A percentile compares a stretch with the other conserved stretches of the same genome.
Evolutionary conservation across 2,329 filamentous ascomycete species (phyloP).

Genomic region (Aureobasidium leucospermi): DNA sequence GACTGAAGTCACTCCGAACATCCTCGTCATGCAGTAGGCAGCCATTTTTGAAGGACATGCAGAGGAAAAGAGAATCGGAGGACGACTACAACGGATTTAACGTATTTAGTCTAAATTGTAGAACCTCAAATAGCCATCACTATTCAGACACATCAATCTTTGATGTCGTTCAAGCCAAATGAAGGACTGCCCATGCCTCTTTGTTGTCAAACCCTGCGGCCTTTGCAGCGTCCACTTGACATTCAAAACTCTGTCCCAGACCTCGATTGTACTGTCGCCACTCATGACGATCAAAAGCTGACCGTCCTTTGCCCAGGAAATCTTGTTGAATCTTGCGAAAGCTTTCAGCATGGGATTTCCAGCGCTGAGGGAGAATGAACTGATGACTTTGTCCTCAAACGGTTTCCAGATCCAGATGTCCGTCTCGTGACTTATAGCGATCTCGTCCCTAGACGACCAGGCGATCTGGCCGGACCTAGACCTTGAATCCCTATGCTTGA

Average conservation of each 20-base stretch:
- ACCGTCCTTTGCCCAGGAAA: neutral
- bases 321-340: neutral
- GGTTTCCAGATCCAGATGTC: slow-evolving; percentile 1
- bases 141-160: neutral
- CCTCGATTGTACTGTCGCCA: neutral
- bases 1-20: neutral
- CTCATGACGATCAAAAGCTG: neutral
- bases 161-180: neutral
- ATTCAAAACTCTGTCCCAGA: neutral
- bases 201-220: neutral
- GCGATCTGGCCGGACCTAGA: neutral
- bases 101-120: neutral
- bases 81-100: no score
- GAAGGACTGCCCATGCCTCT: neutral
- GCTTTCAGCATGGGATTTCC: neutral
- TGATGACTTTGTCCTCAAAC: neutral
- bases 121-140: neutral
- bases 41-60: no score
- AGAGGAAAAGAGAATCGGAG: no score
- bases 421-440: neutral
- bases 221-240: neutral
- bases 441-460: neutral
- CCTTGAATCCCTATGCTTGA: neutral
- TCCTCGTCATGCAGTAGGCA: no score
- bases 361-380: neutral